Percentiles rank a stretch among this genome's conserved stretches.
Conservation (phyloP, 179 eudicot genomes). For the Patellifolia procumbens region DNA sequence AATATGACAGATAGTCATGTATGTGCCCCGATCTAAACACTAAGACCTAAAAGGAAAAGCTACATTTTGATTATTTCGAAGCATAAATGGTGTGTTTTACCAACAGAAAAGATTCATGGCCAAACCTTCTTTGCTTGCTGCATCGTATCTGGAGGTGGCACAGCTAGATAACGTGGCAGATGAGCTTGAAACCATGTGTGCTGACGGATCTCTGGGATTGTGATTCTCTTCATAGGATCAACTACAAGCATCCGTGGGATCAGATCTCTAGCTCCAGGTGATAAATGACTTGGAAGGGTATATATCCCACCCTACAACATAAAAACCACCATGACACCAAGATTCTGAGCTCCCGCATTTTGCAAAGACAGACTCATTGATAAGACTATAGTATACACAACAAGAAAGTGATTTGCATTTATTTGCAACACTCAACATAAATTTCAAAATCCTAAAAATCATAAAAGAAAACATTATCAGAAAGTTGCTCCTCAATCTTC, state of each 20-base stretch:
- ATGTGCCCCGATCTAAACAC: conserved; percentile 1
- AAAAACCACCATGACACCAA: conserved; percentile 22
- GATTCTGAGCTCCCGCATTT: not conserved
- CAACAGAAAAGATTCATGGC: conserved; percentile 13
- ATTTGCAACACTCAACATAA: no score
- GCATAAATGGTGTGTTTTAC: not conserved
- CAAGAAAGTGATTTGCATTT: no score
- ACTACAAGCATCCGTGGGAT: conserved; percentile 96
- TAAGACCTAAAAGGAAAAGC: not conserved
- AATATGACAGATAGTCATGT: not conserved
- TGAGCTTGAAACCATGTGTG: conserved; percentile 91
- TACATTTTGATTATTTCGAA: not conserved
- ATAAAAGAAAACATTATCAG: not conserved
- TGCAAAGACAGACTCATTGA: not conserved
- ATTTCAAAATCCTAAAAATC: not conserved
- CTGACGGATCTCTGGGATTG: conserved; percentile 86
- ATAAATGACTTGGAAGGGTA: conserved; percentile 94
- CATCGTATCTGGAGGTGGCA: conserved; percentile 86
- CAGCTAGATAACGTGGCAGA: conserved; percentile 92
- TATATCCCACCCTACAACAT: conserved; percentile 77
- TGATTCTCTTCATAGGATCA: conserved; percentile 89
- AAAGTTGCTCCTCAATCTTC: not conserved
- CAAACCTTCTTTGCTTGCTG: conserved; percentile 88
- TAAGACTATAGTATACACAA: no score
- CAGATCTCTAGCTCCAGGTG: conserved; percentile 83